Base-by-base conservation (phyloP, 2,329 filamentous ascomycete genomes). In the Fusarium liriodendri region DNA sequence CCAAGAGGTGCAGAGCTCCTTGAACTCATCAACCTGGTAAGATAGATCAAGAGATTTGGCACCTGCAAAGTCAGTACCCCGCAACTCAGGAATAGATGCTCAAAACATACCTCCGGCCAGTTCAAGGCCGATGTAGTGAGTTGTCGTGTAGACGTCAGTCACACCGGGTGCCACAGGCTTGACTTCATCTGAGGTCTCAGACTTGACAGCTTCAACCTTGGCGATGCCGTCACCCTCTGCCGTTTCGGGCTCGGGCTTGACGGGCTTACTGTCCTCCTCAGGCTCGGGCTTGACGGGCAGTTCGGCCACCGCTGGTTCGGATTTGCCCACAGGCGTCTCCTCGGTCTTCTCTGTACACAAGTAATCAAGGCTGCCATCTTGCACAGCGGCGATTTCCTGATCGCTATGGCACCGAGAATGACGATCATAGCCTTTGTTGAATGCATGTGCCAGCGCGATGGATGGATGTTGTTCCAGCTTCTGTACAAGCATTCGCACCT, bases 51-150 rank as follows among this genome's bases (percentile, higher is more conserved):
- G 88, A 52, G 90, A 89, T 85, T 92, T 94, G 69, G 90, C 89
- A 66, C 89, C 92, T 91, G 81, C 67, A 59, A 75, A 63, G 79
- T 86, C 77, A 84, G 83, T 66, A 74, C 63, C 58, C 64, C 50
- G 18, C n/a, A 54, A 52, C 35, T 32, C 13, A 10, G 25, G 22
- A 14, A 8, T 40, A n/a, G 35, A 29, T 27, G 47, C 29, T 61
- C 38, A 37, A 42, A 57, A 85, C 89, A 81, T 88, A 95, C 94
- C 92, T 86, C 92, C 89, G 40, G 88, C 88, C 64, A 98, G 84
- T 77, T 96, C 93, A 57, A 98, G 87, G 38, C 97, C 97, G 79
- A 99, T 95, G 80, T 98, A 99, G 82, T 95, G 96, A 1, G 95
- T 98, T 27, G 95, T 95, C 0, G 96, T 98, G 81, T 94, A 97